These are phyloP conservation scores for Ceratobasidium sp. DNA, from an alignment of 1,284 basidiomycete genomes.

Conservation along the genomic window DNA sequence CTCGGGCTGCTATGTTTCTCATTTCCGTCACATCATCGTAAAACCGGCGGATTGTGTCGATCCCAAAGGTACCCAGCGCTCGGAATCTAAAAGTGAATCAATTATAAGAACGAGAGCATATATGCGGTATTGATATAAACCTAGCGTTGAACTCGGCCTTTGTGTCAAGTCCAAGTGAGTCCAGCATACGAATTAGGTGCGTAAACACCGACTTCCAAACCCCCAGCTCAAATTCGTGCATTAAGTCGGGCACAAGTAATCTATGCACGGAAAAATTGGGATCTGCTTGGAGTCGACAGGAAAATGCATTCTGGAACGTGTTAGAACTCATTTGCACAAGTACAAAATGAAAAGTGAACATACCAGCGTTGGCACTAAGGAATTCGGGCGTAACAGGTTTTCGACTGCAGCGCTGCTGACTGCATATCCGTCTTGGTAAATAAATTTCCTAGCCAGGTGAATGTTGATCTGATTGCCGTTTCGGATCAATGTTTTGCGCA, in stretches of 20 bases:
- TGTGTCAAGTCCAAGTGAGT: constrained; percentile 51
- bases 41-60: constrained; percentile 44
- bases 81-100: constrained; percentile 53
- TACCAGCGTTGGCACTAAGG: constrained; percentile 50
- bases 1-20: constrained; percentile 48
- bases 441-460: constrained; percentile 46
- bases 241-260: constrained; percentile 51
- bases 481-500: background rate
- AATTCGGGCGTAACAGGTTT: constrained; percentile 46
- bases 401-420: constrained; percentile 47
- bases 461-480: background rate
- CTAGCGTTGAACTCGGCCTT: background rate
- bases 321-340: background rate
- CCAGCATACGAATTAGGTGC: constrained; percentile 52
- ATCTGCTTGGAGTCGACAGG: background rate
- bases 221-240: constrained; percentile 55
- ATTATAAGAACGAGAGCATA: constrained; percentile 30
- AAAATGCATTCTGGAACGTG: constrained; percentile 51
- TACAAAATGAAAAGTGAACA: too few species aligned
- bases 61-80: constrained; percentile 46
- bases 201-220: constrained; percentile 52
- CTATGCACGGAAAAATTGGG: constrained; percentile 21
- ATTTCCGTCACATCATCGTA: constrained; percentile 47
- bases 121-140: background rate
- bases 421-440: constrained; percentile 48